Evolutionary conservation across 2,329 filamentous ascomycete species (phyloP), one percentile per base, ranked within the genome.

Genomic region (Trichophaea hybrida): DNA sequence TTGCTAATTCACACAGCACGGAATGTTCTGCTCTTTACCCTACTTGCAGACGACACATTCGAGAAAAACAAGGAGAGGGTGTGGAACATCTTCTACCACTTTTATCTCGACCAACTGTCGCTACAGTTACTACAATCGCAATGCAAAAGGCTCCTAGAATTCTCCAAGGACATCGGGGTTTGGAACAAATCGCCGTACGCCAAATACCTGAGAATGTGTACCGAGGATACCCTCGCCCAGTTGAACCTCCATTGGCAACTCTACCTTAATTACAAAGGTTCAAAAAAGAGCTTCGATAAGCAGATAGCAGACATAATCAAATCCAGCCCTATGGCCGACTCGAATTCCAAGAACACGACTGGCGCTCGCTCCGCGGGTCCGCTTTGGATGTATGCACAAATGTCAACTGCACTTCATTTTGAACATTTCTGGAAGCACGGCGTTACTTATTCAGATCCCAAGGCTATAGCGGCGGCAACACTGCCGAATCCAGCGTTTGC

Each of bases 11-110:
- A 35, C 4, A 15, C 44, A 80, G 80, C 78, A 33, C 75, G 80
- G 1, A 82, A 83, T 66, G 68, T 77, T 34, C 62, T 82, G 2
- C 69, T 81, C 0, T 71, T 80, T 35, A 76, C 75, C 0, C 68
- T 82, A 1, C 68, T 82, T 43, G 54, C 77, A 5, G 77, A 78
- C n/a, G 66, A 71, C 33, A 59, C 68, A 5, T 59, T 70, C 0
- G 64, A 63, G 24, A 44, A 68, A 32, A 60, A 66, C 10, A 55
- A 61, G 1, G 68, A 72, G 1, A 56, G 65, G 6, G 69, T 77
- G 2, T 82, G 79, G 79, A 74, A 78, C 59, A 70, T 79, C 38
- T 83, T 79, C 69, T 81, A 81, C 68, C 73, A 81, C 63, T 65
- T 78, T 3, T 74, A 73, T 40, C 61, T 83, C 4, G 72, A 75